Base-by-base conservation (phyloP, 169 alveolate genomes). In the Eimeria tenella region DNA sequence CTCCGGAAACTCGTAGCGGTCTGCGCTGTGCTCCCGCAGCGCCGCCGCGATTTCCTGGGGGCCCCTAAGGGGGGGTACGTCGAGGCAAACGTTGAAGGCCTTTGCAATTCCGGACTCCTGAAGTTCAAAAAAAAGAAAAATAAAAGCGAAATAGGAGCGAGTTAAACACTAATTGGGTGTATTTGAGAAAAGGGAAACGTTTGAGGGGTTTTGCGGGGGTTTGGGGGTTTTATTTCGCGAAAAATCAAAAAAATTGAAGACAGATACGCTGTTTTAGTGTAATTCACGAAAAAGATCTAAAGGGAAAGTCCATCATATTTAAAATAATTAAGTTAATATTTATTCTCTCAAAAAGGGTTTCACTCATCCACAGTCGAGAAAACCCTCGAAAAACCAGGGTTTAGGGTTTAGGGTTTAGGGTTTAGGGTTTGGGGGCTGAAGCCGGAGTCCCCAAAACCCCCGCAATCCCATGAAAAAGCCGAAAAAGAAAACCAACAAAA, bases 51-150 rank as follows among this genome's bases (percentile, higher is more conserved):
- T 82, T 42, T 88, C 89, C 19, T 81, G 55, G 5, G 93, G 86
- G 23, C 86, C 82, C 19, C 60, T 15, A 0, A 94, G 95, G 21
- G 93, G 93, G 23, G 96, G 96, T 7, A 94, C 96, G 5, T 83
- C 89, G 31, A 94, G 68, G 56, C 86, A 56, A 50, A 94, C 94
- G 60, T 92, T 82, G 86, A 94, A 94, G 21, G 94, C 95, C 70
- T 90, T 90, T 1, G 93, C 96, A 1, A 90, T 75, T 9, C 95
- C 96, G 5, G 95, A 84, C 68, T 71, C 94, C 96, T 83, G 87
- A 4, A 8, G 56, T 15, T 23, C 23, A 21, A 17, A 31, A 8
- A 31, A 17, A 25, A 9, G 17, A 13, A 5, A 21, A 17, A 21
- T 2, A 15, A 42, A 73, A 21, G 83, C n/a, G 25, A 73, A 13